Evolutionary conservation across 352 stramenopile genomes (phyloP).

Genomic region (Phytophthora tubulina): DNA sequence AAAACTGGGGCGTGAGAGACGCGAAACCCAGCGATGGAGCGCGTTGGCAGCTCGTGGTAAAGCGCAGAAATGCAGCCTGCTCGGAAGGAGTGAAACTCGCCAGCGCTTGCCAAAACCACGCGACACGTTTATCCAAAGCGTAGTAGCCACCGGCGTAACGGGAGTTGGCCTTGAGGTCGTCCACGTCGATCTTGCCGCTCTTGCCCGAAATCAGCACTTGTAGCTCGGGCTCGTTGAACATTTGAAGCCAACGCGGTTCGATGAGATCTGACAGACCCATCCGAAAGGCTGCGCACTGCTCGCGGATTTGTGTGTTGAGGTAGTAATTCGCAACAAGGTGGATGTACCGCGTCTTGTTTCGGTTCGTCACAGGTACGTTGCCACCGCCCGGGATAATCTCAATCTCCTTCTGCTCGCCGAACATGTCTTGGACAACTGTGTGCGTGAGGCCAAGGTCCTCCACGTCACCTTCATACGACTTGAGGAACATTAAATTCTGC

Average conservation of each 20-base stretch:
- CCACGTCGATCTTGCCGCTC: slow-evolving; percentile 62
- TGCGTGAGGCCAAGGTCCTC: slow-evolving; percentile 93
- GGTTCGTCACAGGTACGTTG: slow-evolving; percentile 90
- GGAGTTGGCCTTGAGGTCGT: slow-evolving; percentile 91
- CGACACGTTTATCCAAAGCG: slow-evolving; percentile 76
- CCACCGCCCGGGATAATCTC: slow-evolving; percentile 92
- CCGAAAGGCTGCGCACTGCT: slow-evolving; percentile 95
- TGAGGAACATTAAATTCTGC: slow-evolving; percentile 96
- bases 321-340: slow-evolving; percentile 97
- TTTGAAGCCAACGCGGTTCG: slow-evolving; percentile 90
- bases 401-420: slow-evolving; percentile 84
- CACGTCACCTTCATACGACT: slow-evolving; percentile 95
- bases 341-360: slow-evolving; percentile 96
- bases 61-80: slow-evolving; percentile 92
- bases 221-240: slow-evolving; percentile 97
- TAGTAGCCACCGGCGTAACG: slow-evolving; percentile 96
- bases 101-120: slow-evolving; percentile 78
- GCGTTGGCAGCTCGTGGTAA: slow-evolving; percentile 96
- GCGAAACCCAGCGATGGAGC: slow-evolving; percentile 96
- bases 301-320: slow-evolving; percentile 93
- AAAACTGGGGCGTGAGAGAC: slow-evolving; percentile 95
- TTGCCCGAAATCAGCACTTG: slow-evolving; percentile 95
- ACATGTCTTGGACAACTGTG: slow-evolving; percentile 88
- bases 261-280: slow-evolving; percentile 95
- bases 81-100: slow-evolving; percentile 86